Conservation (phyloP, 2,329 filamentous ascomycete genomes). For the Biscogniauxia marginata region DNA sequence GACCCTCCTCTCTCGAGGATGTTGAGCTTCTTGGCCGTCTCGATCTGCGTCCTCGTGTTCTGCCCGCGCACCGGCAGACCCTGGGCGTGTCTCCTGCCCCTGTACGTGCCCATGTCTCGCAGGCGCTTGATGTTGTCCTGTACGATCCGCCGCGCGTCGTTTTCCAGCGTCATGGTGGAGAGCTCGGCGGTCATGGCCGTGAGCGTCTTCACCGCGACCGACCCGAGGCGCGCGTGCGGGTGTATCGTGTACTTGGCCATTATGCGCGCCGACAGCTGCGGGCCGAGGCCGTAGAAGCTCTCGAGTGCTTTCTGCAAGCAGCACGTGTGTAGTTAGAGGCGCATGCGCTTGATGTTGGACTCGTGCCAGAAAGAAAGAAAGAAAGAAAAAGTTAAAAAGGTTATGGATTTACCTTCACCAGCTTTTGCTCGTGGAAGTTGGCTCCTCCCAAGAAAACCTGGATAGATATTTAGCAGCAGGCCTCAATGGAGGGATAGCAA, state of each 20-base stretch:
- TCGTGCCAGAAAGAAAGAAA: slow-evolving; percentile 7
- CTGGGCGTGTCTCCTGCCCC: slow-evolving; percentile 90
- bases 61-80: slow-evolving; percentile 88
- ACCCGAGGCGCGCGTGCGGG: slow-evolving; percentile 74
- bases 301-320: slow-evolving; percentile 65
- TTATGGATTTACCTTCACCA: slow-evolving; percentile 67
- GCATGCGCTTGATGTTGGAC: not conserved
- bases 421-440: slow-evolving; percentile 79
- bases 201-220: slow-evolving; percentile 72
- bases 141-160: slow-evolving; percentile 74
- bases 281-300: slow-evolving; percentile 83
- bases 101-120: slow-evolving; percentile 86
- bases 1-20: slow-evolving; percentile 46
- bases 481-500: not conserved
- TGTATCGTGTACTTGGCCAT: slow-evolving; percentile 90
- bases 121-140: slow-evolving; percentile 83
- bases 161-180: slow-evolving; percentile 90
- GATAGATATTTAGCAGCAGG: not conserved
- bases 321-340: not conserved
- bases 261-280: slow-evolving; percentile 66
- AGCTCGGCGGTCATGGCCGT: slow-evolving; percentile 82
- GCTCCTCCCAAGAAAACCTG: slow-evolving; percentile 83
- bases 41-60: slow-evolving; percentile 73
- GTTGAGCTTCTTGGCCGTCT: slow-evolving; percentile 62
- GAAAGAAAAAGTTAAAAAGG: slow-evolving; percentile 6